Evolutionary conservation across 495 filamentous ascomycete species (phyloP), one percentile per base, ranked within the genome.

Genomic region (Xanthoparmelia taractica): DNA sequence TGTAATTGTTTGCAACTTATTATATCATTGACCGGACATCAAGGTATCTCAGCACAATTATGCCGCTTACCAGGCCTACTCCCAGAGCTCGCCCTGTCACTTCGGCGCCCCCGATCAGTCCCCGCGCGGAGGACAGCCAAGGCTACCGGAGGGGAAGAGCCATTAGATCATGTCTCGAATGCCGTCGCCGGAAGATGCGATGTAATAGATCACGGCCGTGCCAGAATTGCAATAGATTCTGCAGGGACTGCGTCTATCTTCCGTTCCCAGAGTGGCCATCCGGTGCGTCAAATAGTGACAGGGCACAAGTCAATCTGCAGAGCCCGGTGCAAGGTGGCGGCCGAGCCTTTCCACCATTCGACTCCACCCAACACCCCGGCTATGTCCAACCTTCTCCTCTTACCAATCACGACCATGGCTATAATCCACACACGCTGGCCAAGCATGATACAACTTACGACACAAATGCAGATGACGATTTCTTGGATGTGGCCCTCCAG

Each of bases 401-500:
- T 2, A 54, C 54, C n/a, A 36, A 36, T 2, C 13, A 48, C 31
- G 27, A 15, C 17, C 59, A 45, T 45, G 55, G 56, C 25, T 48
- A 7, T 47, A 38, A 47, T 11, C 5, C 25, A 52, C 48, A 37
- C 6, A 18, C 27, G 27, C 18, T 41, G 18, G 34, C 37, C 33
- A 38, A 54, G 31, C 38, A 25, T n/a, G 36, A 63, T 33, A 38
- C 15, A 29, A 15, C 45, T 11, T 59, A 29, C 29, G 72, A 76
- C 58, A 73, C 63, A 10, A 74, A 45, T 17, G 41, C 56, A 38
- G 45, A 84, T 63, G 82, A 87, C 65, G 83, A 87, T 52, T 70
- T 87, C 15, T 77, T 85, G 63, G 86, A 88, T 67, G 71, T 86
- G 27, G 85, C 85, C 8, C 77, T 89, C 50, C 79, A 80, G 65